Evolutionary conservation across 208 protist genomes (phyloP).

Genomic region (Tetramitus jugosus): DNA sequence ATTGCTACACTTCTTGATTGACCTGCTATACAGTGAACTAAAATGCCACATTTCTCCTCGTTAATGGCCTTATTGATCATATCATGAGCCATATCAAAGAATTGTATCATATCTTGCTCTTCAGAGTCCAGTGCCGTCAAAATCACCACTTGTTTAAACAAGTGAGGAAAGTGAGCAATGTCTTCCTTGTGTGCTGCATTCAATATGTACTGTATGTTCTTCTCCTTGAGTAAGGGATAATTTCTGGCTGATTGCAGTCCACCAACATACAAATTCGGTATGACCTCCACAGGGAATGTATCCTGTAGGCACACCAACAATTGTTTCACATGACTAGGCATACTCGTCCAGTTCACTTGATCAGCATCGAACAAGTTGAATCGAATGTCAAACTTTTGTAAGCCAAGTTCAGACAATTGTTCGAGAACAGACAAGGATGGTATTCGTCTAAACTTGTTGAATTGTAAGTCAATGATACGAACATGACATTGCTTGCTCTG

Average conservation of each 20-base stretch:
- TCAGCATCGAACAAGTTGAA: too few relatives aligned
- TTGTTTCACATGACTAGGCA: too few relatives aligned
- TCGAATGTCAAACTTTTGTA: too few relatives aligned
- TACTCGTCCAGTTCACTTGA: too few relatives aligned
- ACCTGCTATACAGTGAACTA: not conserved
- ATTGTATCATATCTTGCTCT: not conserved
- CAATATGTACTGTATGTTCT: too few relatives aligned
- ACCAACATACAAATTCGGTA: not conserved
- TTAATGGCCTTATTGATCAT: not conserved
- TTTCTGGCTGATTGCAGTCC: not conserved
- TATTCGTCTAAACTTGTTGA: too few relatives aligned
- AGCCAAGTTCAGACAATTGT: too few relatives aligned
- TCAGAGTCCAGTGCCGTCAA: not conserved
- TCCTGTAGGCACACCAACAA: too few relatives aligned
- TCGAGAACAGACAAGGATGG: too few relatives aligned
- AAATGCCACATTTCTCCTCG: not conserved
- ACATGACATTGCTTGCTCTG: too few relatives aligned
- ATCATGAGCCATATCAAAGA: not conserved
- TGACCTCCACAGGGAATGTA: not conserved
- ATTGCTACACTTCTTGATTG: not conserved
- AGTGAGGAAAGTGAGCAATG: not conserved
- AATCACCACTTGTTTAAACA: not conserved
- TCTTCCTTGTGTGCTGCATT: too few relatives aligned
- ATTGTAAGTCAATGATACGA: too few relatives aligned
- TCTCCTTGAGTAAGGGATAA: not conserved